Conservation (phyloP, 208 protist species). For the Borovskyia barvae region DNA sequence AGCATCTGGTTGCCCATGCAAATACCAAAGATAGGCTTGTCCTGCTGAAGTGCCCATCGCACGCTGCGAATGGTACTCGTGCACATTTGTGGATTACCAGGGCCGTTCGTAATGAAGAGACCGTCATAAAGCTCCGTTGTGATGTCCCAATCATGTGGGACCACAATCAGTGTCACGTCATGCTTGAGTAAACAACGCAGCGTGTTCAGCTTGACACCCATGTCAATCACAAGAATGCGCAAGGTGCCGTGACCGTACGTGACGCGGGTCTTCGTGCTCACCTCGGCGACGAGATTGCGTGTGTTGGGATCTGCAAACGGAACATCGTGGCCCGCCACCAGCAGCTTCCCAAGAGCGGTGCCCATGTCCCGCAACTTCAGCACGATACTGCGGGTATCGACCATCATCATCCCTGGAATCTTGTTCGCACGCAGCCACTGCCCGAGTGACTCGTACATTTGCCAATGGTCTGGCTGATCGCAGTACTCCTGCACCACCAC, state of each 20-base stretch:
- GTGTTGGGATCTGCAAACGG: constrained; percentile 94
- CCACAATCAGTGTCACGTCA: constrained; percentile 82
- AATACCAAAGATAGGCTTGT: constrained; percentile 98
- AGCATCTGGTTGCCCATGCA: constrained; percentile 99
- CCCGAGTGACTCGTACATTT: constrained; percentile 77
- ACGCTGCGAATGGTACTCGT: constrained; percentile 94
- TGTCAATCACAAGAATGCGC: constrained; percentile 91
- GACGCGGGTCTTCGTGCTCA: constrained; percentile 80
- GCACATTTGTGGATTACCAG: constrained; percentile 90
- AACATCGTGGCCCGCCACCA: constrained; percentile 70
- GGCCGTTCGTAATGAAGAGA: constrained; percentile 97
- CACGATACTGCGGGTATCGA: constrained; percentile 98
- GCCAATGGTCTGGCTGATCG: constrained; percentile 95
- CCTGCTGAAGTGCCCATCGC: constrained; percentile 77
- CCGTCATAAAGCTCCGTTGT: constrained; percentile 94
- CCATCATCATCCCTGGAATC: constrained; percentile 96
- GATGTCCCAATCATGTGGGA: constrained; percentile 96
- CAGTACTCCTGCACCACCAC: constrained; percentile 95
- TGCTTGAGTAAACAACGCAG: constrained; percentile 91
- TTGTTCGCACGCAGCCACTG: constrained; percentile 92
- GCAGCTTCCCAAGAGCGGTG: constrained; percentile 90
- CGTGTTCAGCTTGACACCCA: constrained; percentile 95
- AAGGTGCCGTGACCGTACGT: constrained; percentile 89
- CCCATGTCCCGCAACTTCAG: constrained; percentile 95
- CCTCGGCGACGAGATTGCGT: constrained; percentile 94